phyloP scores from a whole-genome alignment of 352 stramenopile species.

The Phytophthora tubulina region DNA sequence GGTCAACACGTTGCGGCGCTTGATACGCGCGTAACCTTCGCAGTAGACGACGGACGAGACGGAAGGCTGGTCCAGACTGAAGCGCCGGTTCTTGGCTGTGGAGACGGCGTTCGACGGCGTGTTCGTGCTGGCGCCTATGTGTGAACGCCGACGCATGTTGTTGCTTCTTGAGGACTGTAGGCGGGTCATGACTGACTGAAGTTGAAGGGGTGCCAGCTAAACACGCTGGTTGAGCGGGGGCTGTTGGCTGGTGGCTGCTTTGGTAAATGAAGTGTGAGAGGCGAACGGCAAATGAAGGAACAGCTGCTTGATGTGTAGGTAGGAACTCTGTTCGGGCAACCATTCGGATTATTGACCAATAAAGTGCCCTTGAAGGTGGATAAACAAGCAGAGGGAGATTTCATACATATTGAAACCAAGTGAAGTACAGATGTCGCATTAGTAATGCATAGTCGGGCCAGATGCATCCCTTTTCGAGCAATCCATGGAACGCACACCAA shows the following conservation, averaged over 20 bases:
- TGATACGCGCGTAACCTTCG: conserved; percentile 74
- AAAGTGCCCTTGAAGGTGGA: conserved; percentile 12
- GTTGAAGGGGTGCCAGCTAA: no score
- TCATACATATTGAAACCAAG: conserved; percentile 14
- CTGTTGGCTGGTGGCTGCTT: conserved; percentile 15
- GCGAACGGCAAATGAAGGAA: conserved; percentile 16
- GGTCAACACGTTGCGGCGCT: conserved; percentile 61
- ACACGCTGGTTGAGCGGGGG: conserved; percentile 7
- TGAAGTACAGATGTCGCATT: conserved; percentile 15
- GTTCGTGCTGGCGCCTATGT: conserved; percentile 12
- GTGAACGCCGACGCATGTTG: conserved; percentile 19
- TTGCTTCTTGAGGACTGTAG: conserved; percentile 6
- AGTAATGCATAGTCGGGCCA: conserved; percentile 15
- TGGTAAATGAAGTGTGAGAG: conserved; percentile 22
- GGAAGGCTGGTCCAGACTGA: conserved; percentile 39
- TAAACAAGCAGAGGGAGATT: conserved; percentile 14
- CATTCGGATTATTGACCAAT: conserved; percentile 7
- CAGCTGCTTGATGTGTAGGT: conserved; percentile 26
- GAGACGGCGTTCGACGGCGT: background rate
- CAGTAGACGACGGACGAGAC: conserved; percentile 39
- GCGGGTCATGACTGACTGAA: conserved; percentile 15
- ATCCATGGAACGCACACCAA: conserved; percentile 3
- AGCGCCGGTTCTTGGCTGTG: conserved; percentile 31
- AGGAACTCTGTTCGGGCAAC: conserved; percentile 3
- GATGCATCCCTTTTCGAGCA: conserved; percentile 8